Percentiles rank a stretch among this genome's conserved stretches.
phyloP scores from a whole-genome alignment of 139 green algal genomes.

The Chloropicon primus region DNA sequence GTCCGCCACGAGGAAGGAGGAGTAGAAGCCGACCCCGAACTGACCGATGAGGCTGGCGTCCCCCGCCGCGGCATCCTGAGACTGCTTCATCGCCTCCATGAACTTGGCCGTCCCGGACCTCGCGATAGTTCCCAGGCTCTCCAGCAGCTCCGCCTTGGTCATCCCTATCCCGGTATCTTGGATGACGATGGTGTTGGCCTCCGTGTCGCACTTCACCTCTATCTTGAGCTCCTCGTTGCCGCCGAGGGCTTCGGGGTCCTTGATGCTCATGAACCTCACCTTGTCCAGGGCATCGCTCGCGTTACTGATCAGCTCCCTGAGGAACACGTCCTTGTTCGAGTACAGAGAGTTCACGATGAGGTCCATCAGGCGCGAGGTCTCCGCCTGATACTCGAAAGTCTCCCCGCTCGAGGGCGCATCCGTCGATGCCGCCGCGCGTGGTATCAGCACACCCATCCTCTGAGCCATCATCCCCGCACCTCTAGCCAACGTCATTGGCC shows the following conservation, averaged over 20 bases:
- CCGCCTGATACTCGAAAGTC: constrained; percentile 62
- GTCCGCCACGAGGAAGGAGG: constrained; percentile 82
- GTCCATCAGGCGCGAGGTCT: constrained; percentile 89
- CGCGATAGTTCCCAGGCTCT: constrained; percentile 91
- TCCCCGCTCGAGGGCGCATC: constrained; percentile 30
- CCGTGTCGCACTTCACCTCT: constrained; percentile 66
- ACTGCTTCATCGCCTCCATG: constrained; percentile 82
- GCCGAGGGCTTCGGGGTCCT: constrained; percentile 37
- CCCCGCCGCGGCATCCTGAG: constrained; percentile 9
- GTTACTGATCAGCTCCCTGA: constrained; percentile 77
- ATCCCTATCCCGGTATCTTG: constrained; percentile 87
- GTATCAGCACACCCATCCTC: too few species aligned
- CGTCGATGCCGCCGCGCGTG: constrained; percentile 14
- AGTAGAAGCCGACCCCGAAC: constrained; percentile 99
- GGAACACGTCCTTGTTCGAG: constrained; percentile 42
- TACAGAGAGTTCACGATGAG: constrained; percentile 99
- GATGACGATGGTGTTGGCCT: constrained; percentile 58
- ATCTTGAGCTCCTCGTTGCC: constrained; percentile 71
- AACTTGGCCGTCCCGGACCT: constrained; percentile 92
- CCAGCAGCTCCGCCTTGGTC: constrained; percentile 80
- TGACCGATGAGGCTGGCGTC: constrained; percentile 88
- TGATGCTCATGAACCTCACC: constrained; percentile 60
- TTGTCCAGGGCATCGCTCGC: constrained; percentile 94
- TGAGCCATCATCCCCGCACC: too few species aligned
- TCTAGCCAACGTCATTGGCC: too few species aligned